Conservation (phyloP, 2,329 filamentous ascomycete species). For the Zymoseptoria pseudotritici region DNA sequence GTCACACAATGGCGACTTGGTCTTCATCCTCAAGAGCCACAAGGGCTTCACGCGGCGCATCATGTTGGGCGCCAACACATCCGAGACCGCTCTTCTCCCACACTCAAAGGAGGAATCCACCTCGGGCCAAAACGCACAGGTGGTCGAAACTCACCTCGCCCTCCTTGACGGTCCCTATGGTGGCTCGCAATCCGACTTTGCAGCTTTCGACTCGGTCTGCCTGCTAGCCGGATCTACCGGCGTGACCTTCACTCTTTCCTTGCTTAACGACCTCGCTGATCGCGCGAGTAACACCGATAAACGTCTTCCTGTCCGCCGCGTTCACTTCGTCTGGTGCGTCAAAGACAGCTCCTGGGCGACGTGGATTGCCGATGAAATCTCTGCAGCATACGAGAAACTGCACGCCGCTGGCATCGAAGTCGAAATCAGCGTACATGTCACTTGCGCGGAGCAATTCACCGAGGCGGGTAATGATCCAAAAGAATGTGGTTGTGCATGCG, state of each 20-base stretch:
- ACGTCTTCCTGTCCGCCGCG: constrained; percentile 15
- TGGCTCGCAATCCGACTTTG: constrained; percentile 17
- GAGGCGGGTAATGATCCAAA: constrained; percentile 9
- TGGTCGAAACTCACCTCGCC: constrained; percentile 10
- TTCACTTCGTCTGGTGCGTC: constrained; percentile 24
- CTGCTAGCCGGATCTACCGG: constrained; percentile 24
- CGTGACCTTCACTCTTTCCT: constrained; percentile 22
- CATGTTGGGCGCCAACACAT: constrained; percentile 17
- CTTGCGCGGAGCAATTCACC: constrained; percentile 20
- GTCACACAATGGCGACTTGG: constrained; percentile 20
- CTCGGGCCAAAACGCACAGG: constrained; percentile 10
- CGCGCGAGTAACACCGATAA: constrained; percentile 9
- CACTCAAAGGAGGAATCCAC: constrained; percentile 8
- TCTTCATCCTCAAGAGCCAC: constrained; percentile 25
- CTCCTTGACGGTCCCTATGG: constrained; percentile 24
- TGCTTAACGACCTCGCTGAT: constrained; percentile 22
- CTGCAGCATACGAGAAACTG: constrained; percentile 13
- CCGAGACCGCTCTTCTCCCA: constrained; percentile 12
- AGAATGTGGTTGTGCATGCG: constrained; percentile 20
- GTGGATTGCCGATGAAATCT: constrained; percentile 19
- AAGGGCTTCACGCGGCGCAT: constrained; percentile 24
- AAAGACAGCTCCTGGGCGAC: constrained; percentile 15
- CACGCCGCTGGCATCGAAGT: constrained; percentile 14
- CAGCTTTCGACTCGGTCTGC: constrained; percentile 22
- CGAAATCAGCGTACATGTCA: constrained; percentile 19